These are phyloP conservation scores for Penicillium sp. DNA, from an alignment of 2,329 filamentous ascomycete genomes.

Conservation along the genomic window DNA sequence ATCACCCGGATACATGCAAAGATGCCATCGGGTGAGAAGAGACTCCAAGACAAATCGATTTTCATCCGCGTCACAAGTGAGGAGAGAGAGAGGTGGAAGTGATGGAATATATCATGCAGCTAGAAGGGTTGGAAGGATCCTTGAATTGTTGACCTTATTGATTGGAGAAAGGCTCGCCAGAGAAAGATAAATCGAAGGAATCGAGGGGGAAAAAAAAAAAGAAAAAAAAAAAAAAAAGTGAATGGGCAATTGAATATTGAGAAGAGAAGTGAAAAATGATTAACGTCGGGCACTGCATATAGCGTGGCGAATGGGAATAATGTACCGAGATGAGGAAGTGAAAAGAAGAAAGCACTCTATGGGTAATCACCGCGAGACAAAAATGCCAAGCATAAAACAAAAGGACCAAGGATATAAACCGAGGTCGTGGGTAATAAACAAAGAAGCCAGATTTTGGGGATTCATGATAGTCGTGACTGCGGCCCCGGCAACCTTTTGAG, in stretches of 20 bases:
- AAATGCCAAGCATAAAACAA: constrained; percentile 37
- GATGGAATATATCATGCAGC: background rate
- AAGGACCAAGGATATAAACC: constrained; percentile 40
- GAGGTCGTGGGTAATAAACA: constrained; percentile 28
- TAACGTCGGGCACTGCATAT: constrained; percentile 27
- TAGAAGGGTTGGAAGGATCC: background rate
- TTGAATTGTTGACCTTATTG: constrained; percentile 13
- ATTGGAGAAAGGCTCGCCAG: constrained; percentile 5
- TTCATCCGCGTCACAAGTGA: background rate
- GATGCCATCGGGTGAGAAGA: background rate
- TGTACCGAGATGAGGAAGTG: constrained; percentile 30
- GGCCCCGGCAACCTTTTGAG: constrained; percentile 15
- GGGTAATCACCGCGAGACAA: constrained; percentile 35
- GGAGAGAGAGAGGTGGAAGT: background rate
- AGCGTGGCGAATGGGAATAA: constrained; percentile 25
- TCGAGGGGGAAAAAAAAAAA: background rate
- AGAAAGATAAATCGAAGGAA: constrained; percentile 6
- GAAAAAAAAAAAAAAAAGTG: constrained; percentile 20
- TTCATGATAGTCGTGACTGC: constrained; percentile 40
- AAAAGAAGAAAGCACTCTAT: constrained; percentile 37
- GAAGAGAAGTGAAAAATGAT: constrained; percentile 23
- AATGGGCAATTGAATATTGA: constrained; percentile 26
- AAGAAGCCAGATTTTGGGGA: constrained; percentile 25
- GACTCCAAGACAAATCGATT: background rate
- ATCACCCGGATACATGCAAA: background rate